phyloP scores from a whole-genome alignment of 352 stramenopile genomes.

The Pythium pyrilobum region DNA sequence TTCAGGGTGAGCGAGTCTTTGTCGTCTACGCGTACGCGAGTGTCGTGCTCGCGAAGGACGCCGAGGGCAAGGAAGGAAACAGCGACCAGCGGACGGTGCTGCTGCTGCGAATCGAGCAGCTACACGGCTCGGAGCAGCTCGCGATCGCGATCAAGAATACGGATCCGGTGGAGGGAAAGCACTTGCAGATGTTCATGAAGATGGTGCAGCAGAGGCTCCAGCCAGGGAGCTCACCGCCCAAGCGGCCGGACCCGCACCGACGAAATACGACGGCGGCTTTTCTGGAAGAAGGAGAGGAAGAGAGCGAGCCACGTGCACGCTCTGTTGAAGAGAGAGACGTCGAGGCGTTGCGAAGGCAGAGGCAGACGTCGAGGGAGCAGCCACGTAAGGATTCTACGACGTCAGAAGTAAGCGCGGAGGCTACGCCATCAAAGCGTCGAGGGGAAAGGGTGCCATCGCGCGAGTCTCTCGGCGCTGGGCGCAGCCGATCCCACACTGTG shows the following conservation, averaged over 20 bases:
- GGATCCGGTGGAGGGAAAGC: conserved; percentile 43
- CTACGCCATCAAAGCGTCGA: background rate
- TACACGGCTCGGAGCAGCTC: conserved; percentile 64
- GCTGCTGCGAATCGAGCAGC: conserved; percentile 57
- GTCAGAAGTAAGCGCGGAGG: background rate
- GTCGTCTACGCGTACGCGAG: conserved; percentile 55
- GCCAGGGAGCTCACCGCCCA: conserved; percentile 32
- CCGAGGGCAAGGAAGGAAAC: background rate
- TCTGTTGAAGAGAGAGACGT: background rate
- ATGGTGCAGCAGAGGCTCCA: conserved; percentile 63
- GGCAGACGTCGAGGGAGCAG: conserved; percentile 5
- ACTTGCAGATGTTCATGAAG: conserved; percentile 43
- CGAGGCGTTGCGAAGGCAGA: conserved; percentile 1
- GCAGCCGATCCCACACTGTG: conserved; percentile 49
- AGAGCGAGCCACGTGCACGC: background rate
- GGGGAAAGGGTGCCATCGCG: background rate
- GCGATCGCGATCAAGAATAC: conserved; percentile 64
- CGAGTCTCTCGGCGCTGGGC: background rate
- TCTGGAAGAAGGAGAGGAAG: conserved; percentile 35
- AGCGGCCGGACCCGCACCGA: conserved; percentile 27
- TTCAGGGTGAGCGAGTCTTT: conserved; percentile 24
- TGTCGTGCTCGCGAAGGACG: conserved; percentile 15
- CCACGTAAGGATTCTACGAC: background rate
- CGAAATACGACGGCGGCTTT: conserved; percentile 51
- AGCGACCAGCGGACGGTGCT: conserved; percentile 34